phyloP scores from a whole-genome alignment of 805 yeast species.

The Sugiyamaella valdiviana region DNA sequence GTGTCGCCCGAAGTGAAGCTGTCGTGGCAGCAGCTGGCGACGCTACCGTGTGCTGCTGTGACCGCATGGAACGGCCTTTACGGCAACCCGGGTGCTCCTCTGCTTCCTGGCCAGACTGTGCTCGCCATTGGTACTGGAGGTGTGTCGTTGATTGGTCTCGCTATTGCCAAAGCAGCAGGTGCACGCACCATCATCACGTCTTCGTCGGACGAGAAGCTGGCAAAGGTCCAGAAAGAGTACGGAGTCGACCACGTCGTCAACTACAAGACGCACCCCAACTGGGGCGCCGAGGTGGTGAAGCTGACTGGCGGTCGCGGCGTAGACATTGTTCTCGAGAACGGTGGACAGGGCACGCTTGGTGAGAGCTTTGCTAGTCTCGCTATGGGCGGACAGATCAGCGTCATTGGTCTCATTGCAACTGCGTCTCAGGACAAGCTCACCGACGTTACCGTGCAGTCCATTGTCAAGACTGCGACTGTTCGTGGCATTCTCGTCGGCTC shows the following conservation, averaged over 20 bases:
- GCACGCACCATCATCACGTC: conserved; percentile 12
- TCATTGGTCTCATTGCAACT: conserved; percentile 9
- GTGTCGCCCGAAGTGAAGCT: conserved; percentile 8
- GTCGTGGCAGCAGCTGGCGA: conserved; percentile 8
- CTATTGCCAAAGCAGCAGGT: conserved; percentile 13
- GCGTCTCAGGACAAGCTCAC: conserved; percentile 7
- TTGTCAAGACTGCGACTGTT: conserved; percentile 1
- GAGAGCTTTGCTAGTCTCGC: conserved; percentile 5
- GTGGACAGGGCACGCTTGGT: conserved; percentile 9
- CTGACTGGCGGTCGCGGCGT: conserved; percentile 10
- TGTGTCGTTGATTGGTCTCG: conserved; percentile 7
- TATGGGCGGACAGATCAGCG: conserved; percentile 5
- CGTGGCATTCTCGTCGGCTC: conserved; percentile 10
- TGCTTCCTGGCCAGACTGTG: conserved; percentile 10
- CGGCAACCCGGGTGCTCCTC: conserved; percentile 4
- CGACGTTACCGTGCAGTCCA: background rate
- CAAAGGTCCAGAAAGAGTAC: conserved; percentile 2
- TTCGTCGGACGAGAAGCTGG: conserved; percentile 12
- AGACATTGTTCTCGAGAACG: conserved; percentile 13
- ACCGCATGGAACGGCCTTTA: conserved; percentile 12
- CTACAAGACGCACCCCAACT: conserved; percentile 9
- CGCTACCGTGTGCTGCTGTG: conserved; percentile 11
- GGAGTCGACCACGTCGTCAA: conserved; percentile 10
- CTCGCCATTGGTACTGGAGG: conserved; percentile 14
- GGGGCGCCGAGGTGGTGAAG: conserved; percentile 7